phyloP scores from a whole-genome alignment of 768 basidiomycete species.

The Candolleomyces eurysporus region DNA sequence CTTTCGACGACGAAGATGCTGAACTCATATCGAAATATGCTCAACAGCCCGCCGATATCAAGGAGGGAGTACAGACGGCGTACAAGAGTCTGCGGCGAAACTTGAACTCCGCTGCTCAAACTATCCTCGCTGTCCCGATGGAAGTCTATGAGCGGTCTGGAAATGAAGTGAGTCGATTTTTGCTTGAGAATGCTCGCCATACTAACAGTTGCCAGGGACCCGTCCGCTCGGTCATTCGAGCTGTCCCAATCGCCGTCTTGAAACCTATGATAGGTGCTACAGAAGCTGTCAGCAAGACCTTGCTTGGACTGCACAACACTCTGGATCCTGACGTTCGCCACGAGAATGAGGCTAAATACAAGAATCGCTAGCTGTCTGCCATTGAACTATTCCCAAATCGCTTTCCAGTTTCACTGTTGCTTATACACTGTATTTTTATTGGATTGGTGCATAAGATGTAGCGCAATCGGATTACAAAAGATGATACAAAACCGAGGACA shows the following conservation, averaged over 20 bases:
- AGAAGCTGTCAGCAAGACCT: constrained; percentile 93
- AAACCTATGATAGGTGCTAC: constrained; percentile 98
- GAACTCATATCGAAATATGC: constrained; percentile 88
- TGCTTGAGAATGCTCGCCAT: neutral
- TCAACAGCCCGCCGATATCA: constrained; percentile 80
- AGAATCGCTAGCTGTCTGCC: constrained; percentile 52
- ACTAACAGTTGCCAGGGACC: constrained; percentile 60
- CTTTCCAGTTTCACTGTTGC: neutral
- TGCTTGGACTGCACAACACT: constrained; percentile 90
- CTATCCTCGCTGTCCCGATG: constrained; percentile 98
- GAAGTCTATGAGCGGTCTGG: constrained; percentile 96
- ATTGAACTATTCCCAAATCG: neutral
- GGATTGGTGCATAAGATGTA: neutral
- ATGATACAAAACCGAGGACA: neutral
- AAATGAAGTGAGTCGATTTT: constrained; percentile 62
- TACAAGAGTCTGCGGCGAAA: constrained; percentile 86
- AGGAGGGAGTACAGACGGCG: constrained; percentile 88
- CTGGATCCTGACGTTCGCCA: constrained; percentile 81
- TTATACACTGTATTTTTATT: constrained; percentile 7
- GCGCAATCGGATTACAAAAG: neutral
- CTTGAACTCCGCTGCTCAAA: constrained; percentile 92
- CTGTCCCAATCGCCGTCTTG: constrained; percentile 95
- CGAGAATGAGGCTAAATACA: constrained; percentile 94
- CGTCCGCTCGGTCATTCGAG: constrained; percentile 90
- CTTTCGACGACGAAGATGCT: constrained; percentile 34